phyloP scores from a whole-genome alignment of 305 asterid species.

The Fraxinus sp. region DNA sequence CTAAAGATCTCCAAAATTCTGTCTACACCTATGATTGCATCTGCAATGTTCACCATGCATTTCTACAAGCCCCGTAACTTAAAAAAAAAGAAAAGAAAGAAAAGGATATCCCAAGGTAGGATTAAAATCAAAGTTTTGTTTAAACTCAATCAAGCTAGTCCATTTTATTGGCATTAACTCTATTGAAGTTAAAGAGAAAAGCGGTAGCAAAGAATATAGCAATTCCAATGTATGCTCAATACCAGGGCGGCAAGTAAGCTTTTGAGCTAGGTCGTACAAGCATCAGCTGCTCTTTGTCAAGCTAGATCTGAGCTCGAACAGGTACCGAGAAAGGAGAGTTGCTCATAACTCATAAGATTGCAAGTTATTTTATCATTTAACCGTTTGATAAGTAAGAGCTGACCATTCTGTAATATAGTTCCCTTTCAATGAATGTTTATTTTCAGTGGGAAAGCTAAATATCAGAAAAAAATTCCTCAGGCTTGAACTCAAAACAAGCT shows the following conservation, averaged over 20 bases:
- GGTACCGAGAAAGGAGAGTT: background rate
- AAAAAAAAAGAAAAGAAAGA: background rate
- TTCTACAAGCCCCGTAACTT: background rate
- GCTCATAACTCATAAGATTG: background rate
- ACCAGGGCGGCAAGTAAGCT: background rate
- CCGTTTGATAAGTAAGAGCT: background rate
- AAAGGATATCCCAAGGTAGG: background rate
- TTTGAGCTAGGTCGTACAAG: background rate
- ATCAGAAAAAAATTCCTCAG: background rate
- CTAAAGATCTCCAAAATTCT: background rate
- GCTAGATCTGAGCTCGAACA: background rate
- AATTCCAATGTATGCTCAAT: background rate
- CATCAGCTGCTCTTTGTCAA: background rate
- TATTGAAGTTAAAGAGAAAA: background rate
- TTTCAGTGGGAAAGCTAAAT: background rate
- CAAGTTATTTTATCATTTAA: background rate
- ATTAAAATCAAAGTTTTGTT: background rate
- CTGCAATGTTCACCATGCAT: background rate
- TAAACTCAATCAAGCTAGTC: background rate
- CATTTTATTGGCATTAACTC: background rate
- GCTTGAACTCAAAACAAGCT: background rate
- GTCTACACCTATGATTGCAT: background rate
- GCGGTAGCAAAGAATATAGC: background rate
- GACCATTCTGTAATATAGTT: background rate
- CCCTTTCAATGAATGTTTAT: background rate